Percentiles rank a stretch among this genome's conserved stretches.
Evolutionary conservation across 164 flowering plant species (phyloP).

Genomic region (Liquidambar formosana): DNA sequence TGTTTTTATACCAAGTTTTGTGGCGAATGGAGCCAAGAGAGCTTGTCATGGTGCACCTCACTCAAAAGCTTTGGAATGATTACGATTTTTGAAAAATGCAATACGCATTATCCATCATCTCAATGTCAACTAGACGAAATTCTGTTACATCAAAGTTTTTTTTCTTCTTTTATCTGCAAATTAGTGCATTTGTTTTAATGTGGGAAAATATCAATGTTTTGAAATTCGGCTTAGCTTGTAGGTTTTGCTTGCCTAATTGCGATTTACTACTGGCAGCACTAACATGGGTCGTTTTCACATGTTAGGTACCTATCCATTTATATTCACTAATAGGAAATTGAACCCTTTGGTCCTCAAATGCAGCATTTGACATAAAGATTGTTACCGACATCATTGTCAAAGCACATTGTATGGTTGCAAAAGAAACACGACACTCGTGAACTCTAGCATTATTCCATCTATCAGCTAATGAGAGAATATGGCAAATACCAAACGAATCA

Average conservation of each 20-base stretch:
- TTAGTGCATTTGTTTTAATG: neutral
- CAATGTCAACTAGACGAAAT: constrained; percentile 8
- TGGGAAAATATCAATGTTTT: neutral
- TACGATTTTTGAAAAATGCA: neutral
- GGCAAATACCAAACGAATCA: neutral
- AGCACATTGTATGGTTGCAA: neutral
- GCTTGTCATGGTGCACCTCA: constrained; percentile 12
- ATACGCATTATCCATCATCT: constrained; percentile 3
- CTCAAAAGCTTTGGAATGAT: constrained; percentile 13
- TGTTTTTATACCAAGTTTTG: constrained; percentile 11
- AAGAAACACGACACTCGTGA: neutral
- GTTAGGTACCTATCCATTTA: constrained; percentile 5
- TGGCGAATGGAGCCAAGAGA: constrained; percentile 6
- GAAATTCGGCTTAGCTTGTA: neutral
- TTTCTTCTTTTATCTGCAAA: no score
- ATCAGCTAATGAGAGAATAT: neutral
- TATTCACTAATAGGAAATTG: neutral
- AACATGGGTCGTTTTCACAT: neutral
- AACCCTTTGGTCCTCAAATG: neutral
- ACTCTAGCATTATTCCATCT: neutral
- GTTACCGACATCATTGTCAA: neutral
- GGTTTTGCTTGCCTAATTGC: neutral
- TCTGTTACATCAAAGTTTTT: neutral
- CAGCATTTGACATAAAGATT: neutral
- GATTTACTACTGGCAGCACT: neutral